Conservation (phyloP, 2,329 filamentous ascomycete genomes). For the Thermoascus crustaceus region DNA sequence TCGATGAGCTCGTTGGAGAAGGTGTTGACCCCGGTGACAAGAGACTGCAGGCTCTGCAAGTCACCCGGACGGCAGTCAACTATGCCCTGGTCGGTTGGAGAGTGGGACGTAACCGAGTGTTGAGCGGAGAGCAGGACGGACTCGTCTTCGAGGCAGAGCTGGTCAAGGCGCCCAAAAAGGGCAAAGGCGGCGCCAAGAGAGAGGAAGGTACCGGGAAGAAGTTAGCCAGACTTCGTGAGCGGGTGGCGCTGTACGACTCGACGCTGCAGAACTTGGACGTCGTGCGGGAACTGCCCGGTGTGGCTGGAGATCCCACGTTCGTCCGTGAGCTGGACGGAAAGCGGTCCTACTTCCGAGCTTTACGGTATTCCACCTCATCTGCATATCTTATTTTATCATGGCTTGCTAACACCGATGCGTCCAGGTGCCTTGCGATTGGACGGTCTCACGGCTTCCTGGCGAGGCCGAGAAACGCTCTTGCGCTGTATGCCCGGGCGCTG, state of each 20-base stretch:
- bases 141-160: constrained; percentile 45
- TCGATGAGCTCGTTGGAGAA: constrained; percentile 80
- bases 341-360: constrained; percentile 72
- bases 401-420: constrained; percentile 7
- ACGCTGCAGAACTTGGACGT: constrained; percentile 85
- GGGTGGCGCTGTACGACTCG: constrained; percentile 82
- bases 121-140: constrained; percentile 78
- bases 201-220: constrained; percentile 66
- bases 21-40: constrained; percentile 74
- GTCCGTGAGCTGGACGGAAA: constrained; percentile 71
- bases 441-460: constrained; percentile 72
- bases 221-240: constrained; percentile 73
- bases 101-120: constrained; percentile 81
- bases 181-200: constrained; percentile 44
- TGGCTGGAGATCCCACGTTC: constrained; percentile 73
- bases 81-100: constrained; percentile 93
- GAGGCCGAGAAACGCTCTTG: constrained; percentile 70
- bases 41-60: constrained; percentile 84
- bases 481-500: constrained; percentile 66
- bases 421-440: constrained; percentile 71
- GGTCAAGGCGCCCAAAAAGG: constrained; percentile 45
- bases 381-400: neutral
- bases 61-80: constrained; percentile 87
- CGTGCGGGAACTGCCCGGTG: constrained; percentile 79
- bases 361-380: constrained; percentile 55